phyloP scores from a whole-genome alignment of 495 filamentous ascomycete genomes.

The Neurospora sp. region DNA sequence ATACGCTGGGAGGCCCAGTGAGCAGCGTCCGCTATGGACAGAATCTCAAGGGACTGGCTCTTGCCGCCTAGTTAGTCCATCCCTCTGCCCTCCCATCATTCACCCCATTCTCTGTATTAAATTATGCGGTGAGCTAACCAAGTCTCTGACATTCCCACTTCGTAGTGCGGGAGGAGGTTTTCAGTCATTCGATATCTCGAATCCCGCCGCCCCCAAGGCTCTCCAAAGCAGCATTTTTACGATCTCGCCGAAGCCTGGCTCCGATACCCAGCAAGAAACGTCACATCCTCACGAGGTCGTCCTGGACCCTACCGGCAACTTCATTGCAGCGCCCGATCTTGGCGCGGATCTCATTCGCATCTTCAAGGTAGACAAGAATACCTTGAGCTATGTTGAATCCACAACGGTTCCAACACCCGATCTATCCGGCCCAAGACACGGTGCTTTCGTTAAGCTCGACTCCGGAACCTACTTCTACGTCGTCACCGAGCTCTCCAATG shows the following conservation, averaged over 20 bases:
- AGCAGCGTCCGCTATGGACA: constrained; percentile 34
- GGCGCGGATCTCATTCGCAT: constrained; percentile 62
- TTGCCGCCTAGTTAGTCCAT: constrained; percentile 40
- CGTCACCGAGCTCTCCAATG: constrained; percentile 51
- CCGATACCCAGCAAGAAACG: constrained; percentile 46
- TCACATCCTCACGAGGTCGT: constrained; percentile 60
- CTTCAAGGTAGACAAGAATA: constrained; percentile 42
- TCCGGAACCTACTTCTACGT: constrained; percentile 50
- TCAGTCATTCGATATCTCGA: constrained; percentile 13
- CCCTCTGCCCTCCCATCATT: background rate
- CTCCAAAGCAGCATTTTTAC: constrained; percentile 45
- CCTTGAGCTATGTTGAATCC: constrained; percentile 24
- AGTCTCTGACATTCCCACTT: background rate
- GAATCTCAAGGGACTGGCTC: constrained; percentile 28
- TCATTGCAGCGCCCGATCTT: constrained; percentile 59
- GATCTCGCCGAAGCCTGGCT: constrained; percentile 36
- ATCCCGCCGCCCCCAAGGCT: constrained; percentile 22
- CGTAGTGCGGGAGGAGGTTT: constrained; percentile 15
- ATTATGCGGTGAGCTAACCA: background rate
- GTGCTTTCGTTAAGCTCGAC: constrained; percentile 42
- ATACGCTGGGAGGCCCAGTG: constrained; percentile 33
- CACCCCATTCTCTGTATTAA: background rate
- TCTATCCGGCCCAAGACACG: constrained; percentile 61
- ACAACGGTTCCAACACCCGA: constrained; percentile 22
- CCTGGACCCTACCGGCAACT: constrained; percentile 58